Conservation (phyloP, 805 yeast species). For the Blastobotrys terrestris region DNA sequence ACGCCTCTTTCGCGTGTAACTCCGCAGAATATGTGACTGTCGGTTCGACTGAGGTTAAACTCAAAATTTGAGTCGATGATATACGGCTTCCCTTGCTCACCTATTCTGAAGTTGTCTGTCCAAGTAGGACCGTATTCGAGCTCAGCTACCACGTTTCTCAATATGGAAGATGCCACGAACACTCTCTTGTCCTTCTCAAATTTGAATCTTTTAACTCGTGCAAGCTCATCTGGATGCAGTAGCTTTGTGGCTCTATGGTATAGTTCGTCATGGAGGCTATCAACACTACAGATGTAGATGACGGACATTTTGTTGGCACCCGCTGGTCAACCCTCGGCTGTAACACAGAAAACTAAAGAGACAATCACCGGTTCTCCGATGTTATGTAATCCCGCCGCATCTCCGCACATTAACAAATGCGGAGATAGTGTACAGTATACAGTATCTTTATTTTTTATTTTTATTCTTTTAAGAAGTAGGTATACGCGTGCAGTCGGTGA, state of each 20-base stretch:
- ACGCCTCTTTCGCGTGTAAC: neutral
- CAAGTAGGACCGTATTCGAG: neutral
- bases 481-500: neutral
- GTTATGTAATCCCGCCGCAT: neutral
- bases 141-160: neutral
- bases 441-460: no score
- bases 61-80: neutral
- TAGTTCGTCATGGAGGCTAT: neutral
- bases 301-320: no score
- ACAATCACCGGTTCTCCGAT: no score
- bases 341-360: no score
- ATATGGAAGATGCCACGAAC: neutral
- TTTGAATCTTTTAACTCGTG: neutral
- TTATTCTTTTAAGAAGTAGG: neutral
- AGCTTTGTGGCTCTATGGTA: neutral
- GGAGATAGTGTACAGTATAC: no score
- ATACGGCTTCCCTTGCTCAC: neutral
- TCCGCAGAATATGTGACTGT: neutral
- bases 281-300: neutral
- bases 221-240: neutral
- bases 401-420: neutral
- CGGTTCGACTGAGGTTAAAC: neutral
- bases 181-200: neutral
- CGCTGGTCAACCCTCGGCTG: no score
- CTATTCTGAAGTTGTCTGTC: neutral